Evolutionary conservation across 371 early-diverging fungal species (phyloP), one percentile per base, ranked within the genome.

Genomic region (Lichtheimia ramosa): DNA sequence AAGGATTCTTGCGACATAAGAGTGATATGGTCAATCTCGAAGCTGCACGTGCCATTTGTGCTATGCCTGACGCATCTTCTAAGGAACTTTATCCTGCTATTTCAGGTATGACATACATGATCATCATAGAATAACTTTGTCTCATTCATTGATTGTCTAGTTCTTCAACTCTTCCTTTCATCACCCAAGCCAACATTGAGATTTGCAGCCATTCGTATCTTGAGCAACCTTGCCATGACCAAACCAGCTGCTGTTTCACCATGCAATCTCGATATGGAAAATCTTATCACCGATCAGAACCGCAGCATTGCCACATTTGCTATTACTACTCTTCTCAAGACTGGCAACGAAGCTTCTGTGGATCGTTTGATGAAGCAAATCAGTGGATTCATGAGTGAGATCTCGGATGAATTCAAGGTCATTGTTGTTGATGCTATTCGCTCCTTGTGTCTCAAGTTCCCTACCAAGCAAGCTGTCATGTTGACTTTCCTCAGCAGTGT

Each of bases 311-410:
- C 99, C 21, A 98, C 98, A 0, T 96, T 98, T 77, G 99, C 99
- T 27, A 98, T 99, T 75, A 98, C 98, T 2, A 98, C 98, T 10
- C 74, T 99, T 59, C 81, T 99, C 27, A 98, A 99, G 89, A 98
- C 98, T 7, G 99, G 99, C 25, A 99, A 94, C 71, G 99, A 98
- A 69, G 92, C 95, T 7, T 92, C 92, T 24, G 97, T 99, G 13
- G 99, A 99, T 70, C 87, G 97, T 18, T 77, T 99, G 62, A 97
- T 99, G 95, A 96, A 96, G 83, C 98, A 97, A 71, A 97, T 98
- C 66, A 85, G 92, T 49, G 89, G 92, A 12, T 97, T 97, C 66
- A 96, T 99, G 95, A 82, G 89, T 43, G 98, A 98, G 65, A 98
- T 99, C 59, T 92, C 96, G 41, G 98, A 97, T 69, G 99, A 97